Conservation (phyloP, 345 rosid genomes). For the Cardamine chenopodiifolia region DNA sequence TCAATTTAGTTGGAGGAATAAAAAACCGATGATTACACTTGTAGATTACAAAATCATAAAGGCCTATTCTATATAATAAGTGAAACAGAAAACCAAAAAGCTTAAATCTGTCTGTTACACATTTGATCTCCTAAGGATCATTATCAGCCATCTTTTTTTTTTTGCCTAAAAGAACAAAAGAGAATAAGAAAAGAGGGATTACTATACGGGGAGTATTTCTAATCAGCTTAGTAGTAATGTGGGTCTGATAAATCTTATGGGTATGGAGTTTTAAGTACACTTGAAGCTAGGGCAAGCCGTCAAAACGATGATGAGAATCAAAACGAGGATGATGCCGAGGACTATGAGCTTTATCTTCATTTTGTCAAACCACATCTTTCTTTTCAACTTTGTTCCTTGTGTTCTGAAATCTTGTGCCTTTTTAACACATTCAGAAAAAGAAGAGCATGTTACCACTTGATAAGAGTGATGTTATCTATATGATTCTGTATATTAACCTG, state of each 20-base stretch:
- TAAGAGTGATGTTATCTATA: neutral
- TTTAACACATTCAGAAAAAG: neutral
- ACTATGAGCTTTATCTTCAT: slow-evolving; percentile 95
- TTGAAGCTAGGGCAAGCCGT: slow-evolving; percentile 83
- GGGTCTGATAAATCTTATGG: too few relatives aligned
- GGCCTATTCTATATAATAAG: slow-evolving; percentile 16
- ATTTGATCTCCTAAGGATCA: slow-evolving; percentile 14
- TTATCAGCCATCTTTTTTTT: neutral
- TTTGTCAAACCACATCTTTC: slow-evolving; percentile 89
- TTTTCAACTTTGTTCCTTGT: slow-evolving; percentile 87
- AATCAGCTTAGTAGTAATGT: slow-evolving; percentile 37
- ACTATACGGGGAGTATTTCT: slow-evolving; percentile 14
- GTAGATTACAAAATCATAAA: slow-evolving; percentile 3
- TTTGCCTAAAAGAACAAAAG: neutral
- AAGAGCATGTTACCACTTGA: slow-evolving; percentile 19
- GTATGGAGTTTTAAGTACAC: slow-evolving; percentile 45
- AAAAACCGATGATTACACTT: neutral
- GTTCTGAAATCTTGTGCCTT: slow-evolving; percentile 95
- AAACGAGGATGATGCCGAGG: slow-evolving; percentile 57
- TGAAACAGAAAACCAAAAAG: neutral
- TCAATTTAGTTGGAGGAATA: neutral
- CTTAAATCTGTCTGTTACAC: slow-evolving; percentile 10
- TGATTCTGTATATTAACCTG: slow-evolving; percentile 77
- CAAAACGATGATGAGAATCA: slow-evolving; percentile 68
- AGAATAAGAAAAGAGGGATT: neutral